Evolutionary conservation across 2,329 filamentous ascomycete species (phyloP), one percentile per base, ranked within the genome.

Genomic region (Madurella fahalii): DNA sequence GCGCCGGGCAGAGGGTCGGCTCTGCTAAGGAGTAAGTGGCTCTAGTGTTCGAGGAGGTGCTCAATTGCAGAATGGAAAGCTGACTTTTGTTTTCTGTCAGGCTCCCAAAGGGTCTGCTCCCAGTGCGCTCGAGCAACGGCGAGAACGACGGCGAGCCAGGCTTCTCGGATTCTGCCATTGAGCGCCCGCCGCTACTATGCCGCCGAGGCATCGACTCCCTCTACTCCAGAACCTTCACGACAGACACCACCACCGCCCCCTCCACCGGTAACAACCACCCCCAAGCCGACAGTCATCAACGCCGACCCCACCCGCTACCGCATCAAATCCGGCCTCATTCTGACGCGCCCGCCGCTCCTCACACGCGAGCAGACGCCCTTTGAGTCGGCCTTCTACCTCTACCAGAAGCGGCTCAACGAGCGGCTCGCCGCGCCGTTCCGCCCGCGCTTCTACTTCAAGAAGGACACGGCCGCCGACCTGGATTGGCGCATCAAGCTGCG

Each of bases 371-470:
- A 93, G 51, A 89, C 88, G 34, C 80, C 89, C 12, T 97, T 99
- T 73, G 94, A 99, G 73, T 88, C 90, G 68, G 81, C 93, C 60
- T 97, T 87, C 75, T 96, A 87, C 78, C 91, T 99, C 70, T 99
- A 99, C 76, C 94, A 99, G 76, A 93, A 93, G 65, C 90, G 94
- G 13, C 81, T 99, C 57, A 96, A 97, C 72, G 94, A 99, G 78
- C 89, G 94, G 42, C 80, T 96, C 50, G 85, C 86, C 17, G 81
- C 94, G 4, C 89, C 92, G 1, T 99, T 97, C 72, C 88, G 88
- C 53, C 84, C 89, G 62, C 89, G 89, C 69, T 94, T 97, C 75
- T 99, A 95, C 80, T 95, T 92, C 82, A 95, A 95, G 77, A 85
- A 85, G 63, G 89, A 90, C 68, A 95, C 92, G 11, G 86, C 91